These are phyloP conservation scores for Sambucus nigra DNA, from an alignment of 129 eudicot genomes.

Conservation along the genomic window DNA sequence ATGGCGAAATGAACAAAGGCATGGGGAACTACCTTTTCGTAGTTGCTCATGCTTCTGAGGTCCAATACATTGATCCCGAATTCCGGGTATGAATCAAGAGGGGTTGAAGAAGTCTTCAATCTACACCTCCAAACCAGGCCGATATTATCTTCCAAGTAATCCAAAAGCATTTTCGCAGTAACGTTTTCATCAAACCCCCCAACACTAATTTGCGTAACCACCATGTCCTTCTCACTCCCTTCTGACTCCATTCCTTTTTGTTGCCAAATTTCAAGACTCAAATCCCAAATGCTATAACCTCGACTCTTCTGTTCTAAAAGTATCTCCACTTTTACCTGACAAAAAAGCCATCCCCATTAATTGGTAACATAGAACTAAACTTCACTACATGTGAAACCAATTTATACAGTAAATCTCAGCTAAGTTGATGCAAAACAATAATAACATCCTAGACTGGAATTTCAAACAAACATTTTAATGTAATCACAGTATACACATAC, in stretches of 20 bases:
- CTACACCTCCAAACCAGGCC: conserved; percentile 55
- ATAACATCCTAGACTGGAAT: too few species aligned
- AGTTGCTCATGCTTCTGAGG: conserved; percentile 18
- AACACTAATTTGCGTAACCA: conserved; percentile 43
- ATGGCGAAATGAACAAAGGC: conserved; percentile 58
- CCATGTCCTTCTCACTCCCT: conserved; percentile 22
- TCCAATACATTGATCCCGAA: conserved; percentile 20
- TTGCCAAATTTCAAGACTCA: not conserved
- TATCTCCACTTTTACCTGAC: too few species aligned
- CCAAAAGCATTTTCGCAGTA: conserved; percentile 42
- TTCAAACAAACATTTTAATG: too few species aligned
- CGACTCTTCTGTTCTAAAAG: too few species aligned
- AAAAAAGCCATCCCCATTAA: too few species aligned
- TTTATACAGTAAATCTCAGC: too few species aligned
- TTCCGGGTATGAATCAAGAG: conserved; percentile 46
- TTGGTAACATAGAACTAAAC: too few species aligned
- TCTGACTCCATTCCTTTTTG: conserved; percentile 39
- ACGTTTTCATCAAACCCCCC: conserved; percentile 44
- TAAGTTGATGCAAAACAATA: too few species aligned
- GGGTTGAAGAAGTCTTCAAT: conserved; percentile 62
- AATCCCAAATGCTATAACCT: not conserved
- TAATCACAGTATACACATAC: too few species aligned
- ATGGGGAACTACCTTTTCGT: conserved; percentile 52
- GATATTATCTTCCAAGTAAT: conserved; percentile 36
- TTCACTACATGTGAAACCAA: too few species aligned